Evolutionary conservation across 2,329 filamentous ascomycete genomes (phyloP).

Genomic region (Hypoxylon sp.): DNA sequence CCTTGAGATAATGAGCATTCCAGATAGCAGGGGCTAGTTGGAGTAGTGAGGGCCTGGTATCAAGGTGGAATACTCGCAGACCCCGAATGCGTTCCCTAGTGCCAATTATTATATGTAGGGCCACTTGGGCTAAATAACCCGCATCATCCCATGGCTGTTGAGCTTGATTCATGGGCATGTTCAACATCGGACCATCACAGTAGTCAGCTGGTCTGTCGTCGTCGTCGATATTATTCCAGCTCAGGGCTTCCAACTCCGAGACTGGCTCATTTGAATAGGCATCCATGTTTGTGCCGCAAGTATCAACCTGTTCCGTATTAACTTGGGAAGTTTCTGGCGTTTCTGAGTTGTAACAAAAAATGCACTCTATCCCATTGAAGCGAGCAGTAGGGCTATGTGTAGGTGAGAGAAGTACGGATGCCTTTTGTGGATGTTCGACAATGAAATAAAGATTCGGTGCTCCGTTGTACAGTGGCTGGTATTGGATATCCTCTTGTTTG

Average conservation of each 20-base stretch:
- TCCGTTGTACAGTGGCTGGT: slow-evolving; percentile 41
- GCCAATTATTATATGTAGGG: slow-evolving; percentile 52
- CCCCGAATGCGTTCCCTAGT: slow-evolving; percentile 43
- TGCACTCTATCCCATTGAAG: slow-evolving; percentile 51
- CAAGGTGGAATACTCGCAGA: slow-evolving; percentile 35
- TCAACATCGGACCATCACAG: slow-evolving; percentile 1
- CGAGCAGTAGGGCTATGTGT: slow-evolving; percentile 49
- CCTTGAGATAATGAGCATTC: slow-evolving; percentile 55
- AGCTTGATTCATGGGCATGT: not conserved
- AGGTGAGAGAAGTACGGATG: slow-evolving; percentile 51
- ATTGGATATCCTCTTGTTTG: slow-evolving; percentile 45
- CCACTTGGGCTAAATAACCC: slow-evolving; percentile 47
- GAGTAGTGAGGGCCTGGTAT: slow-evolving; percentile 46
- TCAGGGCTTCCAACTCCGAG: not conserved
- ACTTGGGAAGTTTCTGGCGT: not conserved
- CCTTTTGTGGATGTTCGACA: slow-evolving; percentile 53
- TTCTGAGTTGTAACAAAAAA: slow-evolving; percentile 41
- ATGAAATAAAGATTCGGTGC: slow-evolving; percentile 52
- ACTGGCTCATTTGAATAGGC: not conserved
- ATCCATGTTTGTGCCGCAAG: not conserved
- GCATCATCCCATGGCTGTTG: slow-evolving; percentile 21
- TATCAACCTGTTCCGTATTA: slow-evolving; percentile 3
- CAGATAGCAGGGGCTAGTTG: slow-evolving; percentile 55
- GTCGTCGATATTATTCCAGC: not conserved
- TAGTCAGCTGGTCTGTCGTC: not conserved